Base-by-base conservation (phyloP, 2,329 filamentous ascomycete genomes). In the Fusarium pilosicola region DNA sequence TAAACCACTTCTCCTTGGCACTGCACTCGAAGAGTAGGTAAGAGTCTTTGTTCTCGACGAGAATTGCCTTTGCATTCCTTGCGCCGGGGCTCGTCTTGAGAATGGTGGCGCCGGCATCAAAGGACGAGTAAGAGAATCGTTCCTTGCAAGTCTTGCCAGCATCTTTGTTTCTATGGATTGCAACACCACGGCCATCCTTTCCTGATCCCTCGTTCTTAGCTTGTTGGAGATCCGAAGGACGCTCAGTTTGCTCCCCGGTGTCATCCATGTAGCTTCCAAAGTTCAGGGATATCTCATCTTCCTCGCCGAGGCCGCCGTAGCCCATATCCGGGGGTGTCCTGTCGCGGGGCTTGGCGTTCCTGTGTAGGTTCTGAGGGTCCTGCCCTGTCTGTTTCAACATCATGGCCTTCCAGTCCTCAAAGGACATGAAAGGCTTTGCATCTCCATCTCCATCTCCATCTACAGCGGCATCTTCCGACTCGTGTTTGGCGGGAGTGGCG, bases 81-180 rank as follows among this genome's bases (percentile, higher is more conserved):
- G 94, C 93, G 71, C 95, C 92, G 7, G 89, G 87, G 79, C 97
- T 97, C 6, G 94, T 94, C 85, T 98, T 98, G 70, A 97, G 86
- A 34, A 98, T 90, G 2, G 94, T 98, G 18, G 96, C 96, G 17
- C 96, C 96, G 69, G 95, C 97, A 81, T 99, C 96, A 79, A 98
- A 98, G 2, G 96, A 98, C 12, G 96, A 95, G 83, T 97, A 99
- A 62, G 97, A 98, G 83, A 97, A 98, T 49, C 96, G 89, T 83
- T 98, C 96, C 83, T 98, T 98, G 88, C 96, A 98, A 0, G 96
- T 99, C 81, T 94, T 97, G 13, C 96, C 96, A 8, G 96, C 96
- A 81, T 98, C 95, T 82, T 97, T 98, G 79, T 93, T 95, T 42
- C 94, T 89, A 70, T 90, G 87, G 41, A 87, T 85, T 24, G 87